Evolutionary conservation across 176 grass and related monocot genomes (phyloP), one percentile per base, ranked within the genome.

Genomic region (Aegilops umbellulata): DNA sequence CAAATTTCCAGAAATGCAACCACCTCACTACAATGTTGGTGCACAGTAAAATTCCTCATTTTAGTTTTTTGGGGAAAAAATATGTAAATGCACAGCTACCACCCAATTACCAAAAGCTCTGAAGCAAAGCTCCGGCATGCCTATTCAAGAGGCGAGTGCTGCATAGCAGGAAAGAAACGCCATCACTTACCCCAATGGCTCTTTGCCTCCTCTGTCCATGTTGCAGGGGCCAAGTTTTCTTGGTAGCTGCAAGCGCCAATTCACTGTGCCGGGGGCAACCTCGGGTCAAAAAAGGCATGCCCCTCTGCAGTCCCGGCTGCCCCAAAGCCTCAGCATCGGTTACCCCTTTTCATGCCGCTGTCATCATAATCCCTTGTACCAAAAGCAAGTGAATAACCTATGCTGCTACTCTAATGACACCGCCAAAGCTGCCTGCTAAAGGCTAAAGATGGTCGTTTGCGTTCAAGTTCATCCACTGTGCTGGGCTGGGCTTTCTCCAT

Each of bases 361-460:
- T 58, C 78, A 90, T 90, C 84, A 94, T 94, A 84, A 87, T 88
- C 76, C 65, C 85, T 90, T 94, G 94, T 89, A 90, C 82, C 72
- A 92, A 97, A 94, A 94, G 90, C 85, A 94, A 90, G 86, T 78
- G 80, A 89, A 85, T 90, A 94, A 83, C 29, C 68, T 90, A 78
- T 66, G 12, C 5, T 66, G 14, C 1, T 8, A 22, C 53, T 86
- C 75, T 74, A 84, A 83, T 81, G 70, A 82, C 82, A 90, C 80
- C 80, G 76, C 65, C 57, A 89, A 93, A 89, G 82, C 75, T 80
- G 81, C 60, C 34, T 80, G 78, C 74, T 77, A 86, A 87, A 84
- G 90, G 71, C 69, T 92, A 88, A 90, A 90, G 82, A 79, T 86
- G 88, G 82, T 94, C 51, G 80, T 86, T 94, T 92, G 76, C 86